Evolutionary conservation across 2,329 filamentous ascomycete species (phyloP).

Genomic region (Aspergillaceae sp.): DNA sequence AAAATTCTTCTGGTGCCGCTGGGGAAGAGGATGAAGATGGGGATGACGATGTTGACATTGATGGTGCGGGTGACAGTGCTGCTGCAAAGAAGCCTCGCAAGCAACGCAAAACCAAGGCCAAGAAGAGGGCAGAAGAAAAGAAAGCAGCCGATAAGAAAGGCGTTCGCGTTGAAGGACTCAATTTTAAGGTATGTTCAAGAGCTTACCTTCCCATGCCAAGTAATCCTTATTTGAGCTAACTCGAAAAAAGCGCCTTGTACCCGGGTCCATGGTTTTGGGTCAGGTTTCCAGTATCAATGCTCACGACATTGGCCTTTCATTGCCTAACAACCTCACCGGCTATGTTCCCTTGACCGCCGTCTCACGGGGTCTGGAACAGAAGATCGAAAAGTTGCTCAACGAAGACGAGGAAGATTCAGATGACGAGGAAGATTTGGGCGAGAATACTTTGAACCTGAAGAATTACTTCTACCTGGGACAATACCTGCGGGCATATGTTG

Average conservation of each 20-base stretch:
- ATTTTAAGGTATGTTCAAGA: constrained; percentile 62
- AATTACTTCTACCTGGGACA: constrained; percentile 74
- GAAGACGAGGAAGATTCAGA: constrained; percentile 51
- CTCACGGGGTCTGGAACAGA: constrained; percentile 67
- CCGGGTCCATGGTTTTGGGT: constrained; percentile 80
- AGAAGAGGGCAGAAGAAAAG: constrained; percentile 46
- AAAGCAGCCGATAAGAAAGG: constrained; percentile 41
- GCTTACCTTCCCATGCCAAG: too few relatives aligned
- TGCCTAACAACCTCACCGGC: constrained; percentile 88
- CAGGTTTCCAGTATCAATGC: constrained; percentile 74
- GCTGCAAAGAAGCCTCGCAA: constrained; percentile 32
- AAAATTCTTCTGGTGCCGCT: constrained; percentile 38
- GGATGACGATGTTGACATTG: constrained; percentile 44
- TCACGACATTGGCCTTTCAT: constrained; percentile 67
- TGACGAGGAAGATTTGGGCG: constrained; percentile 39
- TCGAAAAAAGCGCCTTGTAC: constrained; percentile 59
- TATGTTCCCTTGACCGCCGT: constrained; percentile 89
- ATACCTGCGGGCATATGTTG: constrained; percentile 76
- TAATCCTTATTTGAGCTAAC: constrained; percentile 22
- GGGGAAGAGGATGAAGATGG: constrained; percentile 53
- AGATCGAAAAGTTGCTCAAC: constrained; percentile 59
- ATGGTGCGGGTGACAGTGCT: constrained; percentile 32
- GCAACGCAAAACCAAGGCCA: constrained; percentile 31
- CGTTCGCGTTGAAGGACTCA: constrained; percentile 75
- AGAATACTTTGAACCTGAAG: constrained; percentile 61